These are phyloP conservation scores for Saccharomyces hybrid DNA, from an alignment of 1,139 yeast species.

Conservation along the genomic window DNA sequence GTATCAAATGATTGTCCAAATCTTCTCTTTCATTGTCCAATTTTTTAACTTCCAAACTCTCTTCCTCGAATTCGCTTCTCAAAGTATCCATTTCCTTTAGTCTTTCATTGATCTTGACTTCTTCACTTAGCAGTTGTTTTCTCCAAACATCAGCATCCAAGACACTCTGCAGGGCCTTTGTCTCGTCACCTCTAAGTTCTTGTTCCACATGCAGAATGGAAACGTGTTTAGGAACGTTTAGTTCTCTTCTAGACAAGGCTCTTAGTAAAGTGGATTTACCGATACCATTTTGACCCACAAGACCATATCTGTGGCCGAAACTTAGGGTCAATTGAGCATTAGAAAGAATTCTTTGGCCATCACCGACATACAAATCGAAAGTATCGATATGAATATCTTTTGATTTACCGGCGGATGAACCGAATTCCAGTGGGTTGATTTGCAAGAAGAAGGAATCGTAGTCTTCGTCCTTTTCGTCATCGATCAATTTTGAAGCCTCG, in stretches of 20 bases:
- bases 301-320: slow-evolving; percentile 91
- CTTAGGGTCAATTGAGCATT: slow-evolving; percentile 83
- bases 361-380: slow-evolving; percentile 91
- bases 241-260: slow-evolving; percentile 89
- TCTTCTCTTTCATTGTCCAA: slow-evolving; percentile 87
- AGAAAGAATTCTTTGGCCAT: slow-evolving; percentile 84
- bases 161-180: slow-evolving; percentile 83
- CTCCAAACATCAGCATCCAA: slow-evolving; percentile 99
- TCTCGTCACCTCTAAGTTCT: slow-evolving; percentile 90
- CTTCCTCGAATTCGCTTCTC: slow-evolving; percentile 69
- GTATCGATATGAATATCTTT: slow-evolving; percentile 90
- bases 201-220: slow-evolving; percentile 95
- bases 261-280: slow-evolving; percentile 92
- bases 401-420: slow-evolving; percentile 85
- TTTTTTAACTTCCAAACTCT: slow-evolving; percentile 68
- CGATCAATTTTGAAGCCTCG: slow-evolving; percentile 84
- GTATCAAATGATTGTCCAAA: slow-evolving; percentile 67
- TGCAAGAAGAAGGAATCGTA: slow-evolving; percentile 92
- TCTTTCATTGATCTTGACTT: slow-evolving; percentile 64
- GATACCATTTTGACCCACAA: slow-evolving; percentile 98
- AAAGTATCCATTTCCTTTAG: slow-evolving; percentile 64
- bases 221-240: slow-evolving; percentile 88
- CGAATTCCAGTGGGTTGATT: slow-evolving; percentile 89
- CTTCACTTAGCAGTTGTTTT: slow-evolving; percentile 75
- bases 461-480: slow-evolving; percentile 55